A percentile compares a stretch with the other conserved stretches of the same genome.
These are phyloP conservation scores for Aspergillus flavus DNA, from an alignment of 2,329 filamentous ascomycete genomes.

Conservation along the genomic window DNA sequence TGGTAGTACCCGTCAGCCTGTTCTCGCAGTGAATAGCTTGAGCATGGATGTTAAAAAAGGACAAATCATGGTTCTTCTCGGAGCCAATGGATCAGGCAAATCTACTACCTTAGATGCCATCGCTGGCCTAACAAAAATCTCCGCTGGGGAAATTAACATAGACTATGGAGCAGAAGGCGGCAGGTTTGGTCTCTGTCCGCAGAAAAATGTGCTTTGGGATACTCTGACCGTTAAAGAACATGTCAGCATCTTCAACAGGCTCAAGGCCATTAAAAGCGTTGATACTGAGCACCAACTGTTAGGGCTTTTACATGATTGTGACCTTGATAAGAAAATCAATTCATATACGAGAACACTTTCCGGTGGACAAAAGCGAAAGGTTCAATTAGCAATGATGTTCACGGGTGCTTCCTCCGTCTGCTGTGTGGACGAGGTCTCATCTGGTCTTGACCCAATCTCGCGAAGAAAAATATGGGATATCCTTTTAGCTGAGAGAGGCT, in stretches of 20 bases:
- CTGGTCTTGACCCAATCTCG: constrained; percentile 82
- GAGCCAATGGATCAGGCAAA: constrained; percentile 89
- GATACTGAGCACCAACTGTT: constrained; percentile 63
- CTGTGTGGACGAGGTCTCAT: constrained; percentile 89
- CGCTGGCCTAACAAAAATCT: constrained; percentile 76
- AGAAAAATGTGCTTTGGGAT: constrained; percentile 94
- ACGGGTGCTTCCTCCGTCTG: constrained; percentile 86
- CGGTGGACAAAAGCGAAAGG: constrained; percentile 87
- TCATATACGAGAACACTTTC: constrained; percentile 77
- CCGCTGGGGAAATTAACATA: constrained; percentile 74
- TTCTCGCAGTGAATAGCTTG: constrained; percentile 77
- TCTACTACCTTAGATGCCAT: constrained; percentile 88
- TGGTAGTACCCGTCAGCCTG: constrained; percentile 60
- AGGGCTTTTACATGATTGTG: constrained; percentile 69
- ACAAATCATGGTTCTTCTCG: constrained; percentile 82
- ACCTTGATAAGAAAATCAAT: constrained; percentile 72
- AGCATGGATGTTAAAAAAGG: constrained; percentile 72
- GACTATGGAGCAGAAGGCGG: constrained; percentile 76
- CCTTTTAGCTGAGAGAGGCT: constrained; percentile 78
- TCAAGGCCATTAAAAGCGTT: constrained; percentile 66
- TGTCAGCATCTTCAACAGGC: constrained; percentile 76
- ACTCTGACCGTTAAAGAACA: constrained; percentile 85
- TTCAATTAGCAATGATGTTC: constrained; percentile 94
- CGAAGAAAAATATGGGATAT: constrained; percentile 94
- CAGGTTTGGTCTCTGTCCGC: constrained; percentile 83